Evolutionary conservation across 345 rosid species (phyloP).

Genomic region (Acer yangbiense): DNA sequence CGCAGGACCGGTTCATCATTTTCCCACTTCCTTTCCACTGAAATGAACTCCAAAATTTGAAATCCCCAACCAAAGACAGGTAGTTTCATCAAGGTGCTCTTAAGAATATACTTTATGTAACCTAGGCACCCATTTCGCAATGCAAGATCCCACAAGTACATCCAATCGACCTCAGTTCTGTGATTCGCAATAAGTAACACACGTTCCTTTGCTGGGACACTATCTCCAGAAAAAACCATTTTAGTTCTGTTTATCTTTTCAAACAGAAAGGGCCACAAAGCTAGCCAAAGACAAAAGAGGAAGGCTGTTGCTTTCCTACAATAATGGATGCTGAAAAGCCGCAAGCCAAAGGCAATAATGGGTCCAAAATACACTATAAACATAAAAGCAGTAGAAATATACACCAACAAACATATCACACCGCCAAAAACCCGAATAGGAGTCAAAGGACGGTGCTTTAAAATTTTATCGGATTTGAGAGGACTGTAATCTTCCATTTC

Average conservation of each 20-base stretch:
- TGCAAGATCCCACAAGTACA: conserved; percentile 88
- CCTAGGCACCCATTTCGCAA: conserved; percentile 76
- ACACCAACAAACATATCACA: conserved; percentile 58
- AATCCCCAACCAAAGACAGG: conserved; percentile 91
- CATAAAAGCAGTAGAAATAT: conserved; percentile 68
- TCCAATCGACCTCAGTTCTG: conserved; percentile 96
- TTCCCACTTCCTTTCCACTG: conserved; percentile 88
- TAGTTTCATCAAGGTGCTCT: conserved; percentile 80
- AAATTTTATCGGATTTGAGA: conserved; percentile 37
- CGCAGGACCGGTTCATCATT: conserved; percentile 61
- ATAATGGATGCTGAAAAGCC: conserved; percentile 50
- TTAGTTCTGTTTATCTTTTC: conserved; percentile 74
- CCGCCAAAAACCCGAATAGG: conserved; percentile 67
- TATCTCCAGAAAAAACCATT: conserved; percentile 70
- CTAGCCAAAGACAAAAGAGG: conserved; percentile 68
- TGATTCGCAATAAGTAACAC: conserved; percentile 72
- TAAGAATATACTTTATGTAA: conserved; percentile 71
- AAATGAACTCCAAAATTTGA: conserved; percentile 78
- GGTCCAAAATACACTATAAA: conserved; percentile 67
- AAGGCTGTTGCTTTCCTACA: conserved; percentile 59
- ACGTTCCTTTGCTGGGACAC: conserved; percentile 52
- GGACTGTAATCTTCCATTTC: conserved; percentile 52
- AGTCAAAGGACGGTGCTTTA: conserved; percentile 61
- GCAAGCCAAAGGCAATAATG: conserved; percentile 36
- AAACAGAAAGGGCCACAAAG: conserved; percentile 85